Evolutionary conservation across 306 rosid genomes (phyloP).

Genomic region (Cucumis hystrix): DNA sequence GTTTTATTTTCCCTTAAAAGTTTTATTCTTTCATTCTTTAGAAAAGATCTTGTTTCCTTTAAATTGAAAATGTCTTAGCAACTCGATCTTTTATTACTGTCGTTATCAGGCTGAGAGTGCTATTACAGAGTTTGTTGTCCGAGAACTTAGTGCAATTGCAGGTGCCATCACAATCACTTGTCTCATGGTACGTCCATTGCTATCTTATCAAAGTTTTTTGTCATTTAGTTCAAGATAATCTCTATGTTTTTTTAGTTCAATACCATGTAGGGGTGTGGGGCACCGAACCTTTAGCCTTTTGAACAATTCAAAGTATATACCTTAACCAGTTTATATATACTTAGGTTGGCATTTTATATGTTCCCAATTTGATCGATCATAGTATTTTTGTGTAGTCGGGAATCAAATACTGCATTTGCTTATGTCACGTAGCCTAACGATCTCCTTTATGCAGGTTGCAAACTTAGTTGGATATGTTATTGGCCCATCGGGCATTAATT

Average conservation of each 20-base stretch:
- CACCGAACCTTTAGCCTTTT: background rate
- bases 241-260: background rate
- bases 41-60: background rate
- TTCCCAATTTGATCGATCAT: background rate
- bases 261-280: background rate
- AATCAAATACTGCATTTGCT: background rate
- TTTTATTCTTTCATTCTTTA: background rate
- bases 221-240: background rate
- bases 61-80: background rate
- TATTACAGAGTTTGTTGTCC: slow-evolving; percentile 39
- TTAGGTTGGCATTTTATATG: background rate
- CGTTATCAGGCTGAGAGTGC: slow-evolving; percentile 47
- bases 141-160: slow-evolving; percentile 71
- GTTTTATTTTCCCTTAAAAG: background rate
- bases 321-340: background rate
- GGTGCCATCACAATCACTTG: slow-evolving; percentile 85
- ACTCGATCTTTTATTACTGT: slow-evolving; percentile 2
- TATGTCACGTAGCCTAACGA: background rate
- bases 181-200: slow-evolving; percentile 55
- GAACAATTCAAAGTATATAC: background rate
- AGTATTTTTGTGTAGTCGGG: background rate
- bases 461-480: slow-evolving; percentile 89
- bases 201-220: background rate
- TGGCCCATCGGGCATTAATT: slow-evolving; percentile 67
- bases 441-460: slow-evolving; percentile 49